Evolutionary conservation across 495 filamentous ascomycete species (phyloP), one percentile per base, ranked within the genome.

Genomic region (Platismatia glauca): DNA sequence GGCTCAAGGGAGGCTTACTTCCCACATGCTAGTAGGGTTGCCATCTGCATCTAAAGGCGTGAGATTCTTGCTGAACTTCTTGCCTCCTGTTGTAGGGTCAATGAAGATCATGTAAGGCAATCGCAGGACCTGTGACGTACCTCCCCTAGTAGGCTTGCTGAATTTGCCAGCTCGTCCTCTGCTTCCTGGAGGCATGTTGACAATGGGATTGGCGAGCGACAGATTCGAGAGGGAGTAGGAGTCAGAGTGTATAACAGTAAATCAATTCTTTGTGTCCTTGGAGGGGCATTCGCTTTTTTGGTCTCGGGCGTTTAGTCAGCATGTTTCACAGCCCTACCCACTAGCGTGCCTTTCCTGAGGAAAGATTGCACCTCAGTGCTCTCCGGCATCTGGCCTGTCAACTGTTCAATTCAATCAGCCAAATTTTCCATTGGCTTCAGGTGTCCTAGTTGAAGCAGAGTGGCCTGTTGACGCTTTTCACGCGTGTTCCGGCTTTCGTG

Each of bases 91-190:
- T 18, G 34, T 58, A n/a, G 41, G 27, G 48, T 68, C 58, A 74
- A 63, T 38, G 59, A 57, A 35, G 58, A 34, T n/a, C 52, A 24
- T n/a, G 6, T 29, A 31, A 37, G 22, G 29, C 50, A 52, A 34
- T 33, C 41, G 57, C 41, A 20, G 1, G 24, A 46, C 60, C 31
- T 31, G 31, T 46, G 27, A 73, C 84, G 66, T 78, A 92, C 91
- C 90, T 79, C 94, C 94, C 76, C 94, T 83, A 60, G 87, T 89
- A 64, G 88, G 90, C 79, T 98, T 98, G 76, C 83, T 87, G 73
- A 91, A 96, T 77, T 97, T 98, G 74, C 90, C 90, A 67, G 88
- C 91, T 68, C 91, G 86, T 69, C 90, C 90, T 70, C 86, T 78
- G 58, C 81, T 81, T 65, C 86, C 80, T 68, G 82, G 77, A 70